These are phyloP conservation scores for Penicillium oxalicum DNA, from an alignment of 2,329 filamentous ascomycete species.

Conservation along the genomic window DNA sequence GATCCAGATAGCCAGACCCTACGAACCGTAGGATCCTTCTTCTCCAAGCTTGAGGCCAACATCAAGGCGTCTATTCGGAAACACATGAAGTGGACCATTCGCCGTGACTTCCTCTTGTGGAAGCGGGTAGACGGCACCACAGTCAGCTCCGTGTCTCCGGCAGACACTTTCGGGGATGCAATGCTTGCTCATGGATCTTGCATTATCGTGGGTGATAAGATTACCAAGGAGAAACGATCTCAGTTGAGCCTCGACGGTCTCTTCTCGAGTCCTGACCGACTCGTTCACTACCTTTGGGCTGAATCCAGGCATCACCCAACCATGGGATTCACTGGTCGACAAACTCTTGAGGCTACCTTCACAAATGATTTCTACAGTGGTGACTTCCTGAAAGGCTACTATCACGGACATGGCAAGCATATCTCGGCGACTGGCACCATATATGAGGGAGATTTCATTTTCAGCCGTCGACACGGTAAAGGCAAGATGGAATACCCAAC, in stretches of 20 bases:
- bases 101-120: constrained; percentile 41
- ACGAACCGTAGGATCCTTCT: constrained; percentile 37
- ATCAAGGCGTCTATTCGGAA: constrained; percentile 39
- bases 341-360: constrained; percentile 49
- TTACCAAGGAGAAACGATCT: constrained; percentile 33
- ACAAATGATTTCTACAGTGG: constrained; percentile 54
- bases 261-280: constrained; percentile 34
- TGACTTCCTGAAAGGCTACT: constrained; percentile 44
- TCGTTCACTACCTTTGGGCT: constrained; percentile 42
- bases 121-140: constrained; percentile 36
- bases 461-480: constrained; percentile 49
- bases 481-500: constrained; percentile 55
- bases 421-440: constrained; percentile 50
- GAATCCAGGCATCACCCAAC: constrained; percentile 43
- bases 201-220: constrained; percentile 39
- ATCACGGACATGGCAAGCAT: constrained; percentile 51
- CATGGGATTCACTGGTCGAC: constrained; percentile 40
- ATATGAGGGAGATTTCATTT: constrained; percentile 51
- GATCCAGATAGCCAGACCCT: constrained; percentile 45
- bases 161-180: constrained; percentile 30
- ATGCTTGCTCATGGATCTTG: constrained; percentile 35
- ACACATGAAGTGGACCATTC: constrained; percentile 32
- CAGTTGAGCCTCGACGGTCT: constrained; percentile 29
- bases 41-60: constrained; percentile 35
- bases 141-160: constrained; percentile 30